Evolutionary conservation across 1,284 basidiomycete species (phyloP).

Genomic region (Puccinia polysora): DNA sequence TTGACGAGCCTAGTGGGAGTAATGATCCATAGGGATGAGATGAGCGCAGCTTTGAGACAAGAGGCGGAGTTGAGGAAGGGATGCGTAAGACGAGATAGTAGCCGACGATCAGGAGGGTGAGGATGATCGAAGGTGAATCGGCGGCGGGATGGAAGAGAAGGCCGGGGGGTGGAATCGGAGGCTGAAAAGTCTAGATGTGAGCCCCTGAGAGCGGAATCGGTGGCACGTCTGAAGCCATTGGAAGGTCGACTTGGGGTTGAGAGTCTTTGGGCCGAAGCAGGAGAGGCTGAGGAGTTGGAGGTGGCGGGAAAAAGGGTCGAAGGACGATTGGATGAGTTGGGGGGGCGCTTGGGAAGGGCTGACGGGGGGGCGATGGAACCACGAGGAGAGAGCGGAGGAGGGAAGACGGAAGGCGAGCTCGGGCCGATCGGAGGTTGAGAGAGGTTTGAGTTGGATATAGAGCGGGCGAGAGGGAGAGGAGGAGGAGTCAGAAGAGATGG

Average conservation of each 20-base stretch:
- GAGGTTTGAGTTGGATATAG: slow-evolving; percentile 6
- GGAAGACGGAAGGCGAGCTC: background rate
- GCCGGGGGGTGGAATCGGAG: background rate
- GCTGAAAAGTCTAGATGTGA: background rate
- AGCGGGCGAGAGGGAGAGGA: background rate
- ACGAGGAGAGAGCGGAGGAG: background rate
- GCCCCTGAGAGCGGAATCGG: slow-evolving; percentile 8
- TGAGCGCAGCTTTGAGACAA: background rate
- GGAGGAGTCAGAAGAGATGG: background rate
- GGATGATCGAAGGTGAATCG: background rate
- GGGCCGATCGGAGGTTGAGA: background rate
- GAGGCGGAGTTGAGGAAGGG: background rate
- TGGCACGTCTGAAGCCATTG: slow-evolving; percentile 6
- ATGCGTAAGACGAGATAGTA: background rate
- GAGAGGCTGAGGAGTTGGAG: no score
- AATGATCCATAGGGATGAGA: background rate
- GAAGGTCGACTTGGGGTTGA: background rate
- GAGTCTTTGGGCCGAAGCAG: no score
- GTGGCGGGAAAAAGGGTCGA: no score
- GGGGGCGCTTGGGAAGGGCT: background rate
- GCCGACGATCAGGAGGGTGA: background rate
- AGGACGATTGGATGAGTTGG: background rate
- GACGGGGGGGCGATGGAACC: background rate
- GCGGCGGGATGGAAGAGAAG: background rate
- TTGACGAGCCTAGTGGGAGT: background rate